A percentile compares a stretch with the other conserved stretches of the same genome.
Evolutionary conservation across 495 filamentous ascomycete genomes (phyloP).

Genomic region (Podospora conica): DNA sequence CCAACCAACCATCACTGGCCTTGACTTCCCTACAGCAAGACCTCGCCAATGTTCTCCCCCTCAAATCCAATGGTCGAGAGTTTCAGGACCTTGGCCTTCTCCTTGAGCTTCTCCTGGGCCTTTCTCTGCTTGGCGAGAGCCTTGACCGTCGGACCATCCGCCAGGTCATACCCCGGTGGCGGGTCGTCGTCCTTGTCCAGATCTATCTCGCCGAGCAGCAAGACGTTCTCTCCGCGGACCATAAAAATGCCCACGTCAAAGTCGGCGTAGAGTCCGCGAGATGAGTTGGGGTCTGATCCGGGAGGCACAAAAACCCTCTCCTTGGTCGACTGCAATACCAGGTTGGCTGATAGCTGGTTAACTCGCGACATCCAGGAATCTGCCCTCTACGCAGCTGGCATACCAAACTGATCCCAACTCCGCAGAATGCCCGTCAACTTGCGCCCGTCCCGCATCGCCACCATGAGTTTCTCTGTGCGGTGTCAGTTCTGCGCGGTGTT

Average conservation of each 20-base stretch:
- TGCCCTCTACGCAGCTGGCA: constrained; percentile 14
- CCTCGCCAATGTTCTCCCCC: constrained; percentile 73
- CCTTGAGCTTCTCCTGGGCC: constrained; percentile 57
- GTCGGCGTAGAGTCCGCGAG: constrained; percentile 63
- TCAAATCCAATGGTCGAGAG: constrained; percentile 77
- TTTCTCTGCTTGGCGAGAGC: constrained; percentile 65
- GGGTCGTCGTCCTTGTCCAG: constrained; percentile 90
- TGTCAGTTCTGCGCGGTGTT: constrained; percentile 7
- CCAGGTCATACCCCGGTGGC: constrained; percentile 62
- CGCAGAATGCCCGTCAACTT: constrained; percentile 88
- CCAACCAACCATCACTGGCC: neutral
- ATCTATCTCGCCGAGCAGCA: constrained; percentile 90
- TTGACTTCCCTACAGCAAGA: constrained; percentile 36
- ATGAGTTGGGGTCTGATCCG: constrained; percentile 18
- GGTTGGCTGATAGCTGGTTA: constrained; percentile 58
- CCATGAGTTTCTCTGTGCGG: constrained; percentile 77
- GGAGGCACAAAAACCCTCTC: constrained; percentile 71
- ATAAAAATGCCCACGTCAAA: constrained; percentile 76
- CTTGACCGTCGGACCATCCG: constrained; percentile 61
- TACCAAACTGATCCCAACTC: constrained; percentile 98
- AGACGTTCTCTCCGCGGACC: constrained; percentile 88
- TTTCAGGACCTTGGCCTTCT: constrained; percentile 63
- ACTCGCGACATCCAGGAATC: neutral
- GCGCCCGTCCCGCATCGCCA: constrained; percentile 84
- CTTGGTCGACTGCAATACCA: constrained; percentile 85